A percentile compares a stretch with the other conserved stretches of the same genome.
These are phyloP conservation scores for Haplosporangium sp. DNA, from an alignment of 371 early-diverging fungal genomes.

Conservation along the genomic window DNA sequence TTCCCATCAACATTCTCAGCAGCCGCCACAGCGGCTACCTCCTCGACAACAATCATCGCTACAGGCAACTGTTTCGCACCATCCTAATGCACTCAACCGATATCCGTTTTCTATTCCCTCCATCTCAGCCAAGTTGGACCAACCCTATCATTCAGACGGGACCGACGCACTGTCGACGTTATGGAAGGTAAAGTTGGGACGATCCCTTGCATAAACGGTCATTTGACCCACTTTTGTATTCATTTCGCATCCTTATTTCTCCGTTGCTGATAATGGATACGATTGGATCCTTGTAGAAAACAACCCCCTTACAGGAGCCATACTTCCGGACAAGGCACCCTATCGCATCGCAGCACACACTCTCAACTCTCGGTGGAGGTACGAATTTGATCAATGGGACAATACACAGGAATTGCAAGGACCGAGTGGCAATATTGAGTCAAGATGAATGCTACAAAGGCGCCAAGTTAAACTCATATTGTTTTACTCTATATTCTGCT, in stretches of 20 bases:
- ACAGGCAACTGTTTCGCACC: slow-evolving; percentile 36
- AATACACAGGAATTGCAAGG: too few relatives aligned
- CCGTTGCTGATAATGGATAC: background rate
- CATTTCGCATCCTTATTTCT: background rate
- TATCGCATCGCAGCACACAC: slow-evolving; percentile 52
- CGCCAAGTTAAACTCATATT: too few relatives aligned
- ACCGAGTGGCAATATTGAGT: too few relatives aligned
- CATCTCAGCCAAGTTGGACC: slow-evolving; percentile 51
- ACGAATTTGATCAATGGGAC: background rate
- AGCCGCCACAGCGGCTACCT: background rate
- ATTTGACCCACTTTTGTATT: background rate
- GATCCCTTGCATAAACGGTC: background rate
- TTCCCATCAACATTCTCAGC: too few relatives aligned
- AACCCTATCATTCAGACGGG: slow-evolving; percentile 39
- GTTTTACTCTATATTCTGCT: background rate
- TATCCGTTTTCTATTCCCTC: slow-evolving; percentile 54
- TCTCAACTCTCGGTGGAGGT: slow-evolving; percentile 52
- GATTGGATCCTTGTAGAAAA: too few relatives aligned
- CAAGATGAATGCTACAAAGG: too few relatives aligned
- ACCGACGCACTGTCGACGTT: slow-evolving; percentile 42
- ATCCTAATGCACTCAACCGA: slow-evolving; percentile 50
- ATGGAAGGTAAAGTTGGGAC: slow-evolving; percentile 38
- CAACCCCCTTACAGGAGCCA: slow-evolving; percentile 51
- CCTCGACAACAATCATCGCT: slow-evolving; percentile 2
- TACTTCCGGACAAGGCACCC: slow-evolving; percentile 51